Evolutionary conservation across 129 eudicot species (phyloP).

Genomic region (Flaveria robusta): DNA sequence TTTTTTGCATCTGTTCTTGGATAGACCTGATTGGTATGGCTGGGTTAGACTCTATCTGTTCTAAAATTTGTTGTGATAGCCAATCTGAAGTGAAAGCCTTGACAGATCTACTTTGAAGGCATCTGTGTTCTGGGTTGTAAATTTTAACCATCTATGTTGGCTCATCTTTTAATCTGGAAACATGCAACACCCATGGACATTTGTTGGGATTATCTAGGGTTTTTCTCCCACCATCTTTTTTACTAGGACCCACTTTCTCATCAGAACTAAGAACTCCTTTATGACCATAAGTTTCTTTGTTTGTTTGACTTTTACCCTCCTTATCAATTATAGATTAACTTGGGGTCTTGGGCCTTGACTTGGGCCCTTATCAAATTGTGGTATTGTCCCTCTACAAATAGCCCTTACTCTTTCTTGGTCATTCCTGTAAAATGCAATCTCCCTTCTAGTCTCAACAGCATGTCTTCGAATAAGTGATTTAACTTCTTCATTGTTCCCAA

Average conservation of each 20-base stretch:
- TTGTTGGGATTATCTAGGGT: neutral
- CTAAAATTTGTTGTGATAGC: neutral
- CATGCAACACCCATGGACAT: neutral
- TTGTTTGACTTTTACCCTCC: too few species aligned
- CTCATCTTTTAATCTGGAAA: neutral
- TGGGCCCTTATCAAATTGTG: neutral
- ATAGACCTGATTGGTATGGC: neutral
- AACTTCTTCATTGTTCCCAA: neutral
- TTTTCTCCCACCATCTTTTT: neutral
- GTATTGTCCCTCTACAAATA: neutral
- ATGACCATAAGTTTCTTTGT: too few species aligned
- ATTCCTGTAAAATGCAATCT: neutral
- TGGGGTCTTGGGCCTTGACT: neutral
- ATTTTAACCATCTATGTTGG: neutral
- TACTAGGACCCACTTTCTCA: too few species aligned
- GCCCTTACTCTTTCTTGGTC: neutral
- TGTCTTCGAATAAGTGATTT: neutral
- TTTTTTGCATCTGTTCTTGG: neutral
- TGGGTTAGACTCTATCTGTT: neutral
- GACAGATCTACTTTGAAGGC: neutral
- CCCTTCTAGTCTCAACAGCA: neutral
- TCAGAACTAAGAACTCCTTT: too few species aligned
- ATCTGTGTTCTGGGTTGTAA: neutral
- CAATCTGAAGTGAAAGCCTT: neutral
- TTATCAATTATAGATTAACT: too few species aligned